Conservation (phyloP, 305 asterid species). For the Fraxinus velutina region DNA sequence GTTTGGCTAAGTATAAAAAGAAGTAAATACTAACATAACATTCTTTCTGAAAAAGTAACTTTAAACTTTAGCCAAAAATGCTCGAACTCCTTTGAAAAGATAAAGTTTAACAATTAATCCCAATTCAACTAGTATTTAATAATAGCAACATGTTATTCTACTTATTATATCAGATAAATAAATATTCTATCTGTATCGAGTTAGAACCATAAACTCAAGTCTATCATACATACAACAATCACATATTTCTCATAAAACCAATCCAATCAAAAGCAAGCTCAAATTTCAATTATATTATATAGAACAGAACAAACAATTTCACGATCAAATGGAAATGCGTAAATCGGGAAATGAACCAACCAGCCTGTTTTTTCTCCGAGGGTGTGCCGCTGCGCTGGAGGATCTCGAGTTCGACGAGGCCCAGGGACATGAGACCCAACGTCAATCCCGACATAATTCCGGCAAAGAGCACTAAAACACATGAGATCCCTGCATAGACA, state of each 20-base stretch:
- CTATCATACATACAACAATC: neutral
- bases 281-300: neutral
- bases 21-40: neutral
- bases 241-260: neutral
- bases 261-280: neutral
- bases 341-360: constrained; percentile 24
- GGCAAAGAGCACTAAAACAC: constrained; percentile 62
- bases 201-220: neutral
- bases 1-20: neutral
- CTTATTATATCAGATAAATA: neutral
- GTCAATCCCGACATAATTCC: constrained; percentile 88
- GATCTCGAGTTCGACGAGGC: constrained; percentile 85
- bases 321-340: neutral
- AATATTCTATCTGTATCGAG: neutral
- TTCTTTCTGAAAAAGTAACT: neutral
- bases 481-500: constrained; percentile 57
- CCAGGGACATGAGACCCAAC: constrained; percentile 75
- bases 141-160: neutral
- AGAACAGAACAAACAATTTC: neutral
- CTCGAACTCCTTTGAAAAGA: neutral
- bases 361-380: constrained; percentile 73
- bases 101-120: neutral
- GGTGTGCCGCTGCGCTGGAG: constrained; percentile 77
- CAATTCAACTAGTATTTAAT: neutral
- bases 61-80: neutral